These are phyloP conservation scores for Populus deltoides DNA, from an alignment of 345 rosid species.

Conservation along the genomic window DNA sequence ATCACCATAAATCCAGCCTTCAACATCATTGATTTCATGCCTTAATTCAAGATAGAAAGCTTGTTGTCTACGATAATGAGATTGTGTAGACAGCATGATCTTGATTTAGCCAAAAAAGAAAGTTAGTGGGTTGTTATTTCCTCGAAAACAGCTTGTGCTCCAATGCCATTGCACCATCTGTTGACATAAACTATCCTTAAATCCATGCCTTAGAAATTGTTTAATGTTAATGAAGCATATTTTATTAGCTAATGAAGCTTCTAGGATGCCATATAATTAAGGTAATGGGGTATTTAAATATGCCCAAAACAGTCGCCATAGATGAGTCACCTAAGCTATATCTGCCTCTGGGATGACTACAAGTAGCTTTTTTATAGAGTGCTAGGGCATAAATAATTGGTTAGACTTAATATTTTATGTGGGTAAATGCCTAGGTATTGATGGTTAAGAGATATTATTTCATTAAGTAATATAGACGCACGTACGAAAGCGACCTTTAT, in stretches of 20 bases:
- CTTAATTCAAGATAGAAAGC: neutral
- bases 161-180: conserved; percentile 35
- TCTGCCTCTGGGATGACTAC: conserved; percentile 30
- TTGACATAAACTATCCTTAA: conserved; percentile 24
- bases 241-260: conserved; percentile 37
- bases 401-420: conserved; percentile 14
- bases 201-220: conserved; percentile 28
- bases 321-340: conserved; percentile 35
- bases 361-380: conserved; percentile 33
- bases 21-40: neutral
- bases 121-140: conserved; percentile 42
- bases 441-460: conserved; percentile 17
- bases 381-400: conserved; percentile 39
- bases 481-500: neutral
- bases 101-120: conserved; percentile 8
- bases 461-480: neutral
- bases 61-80: neutral
- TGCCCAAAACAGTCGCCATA: conserved; percentile 4
- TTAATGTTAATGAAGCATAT: conserved; percentile 15
- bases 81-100: neutral
- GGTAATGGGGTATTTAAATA: conserved; percentile 38
- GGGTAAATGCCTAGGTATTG: conserved; percentile 28
- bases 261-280: conserved; percentile 40
- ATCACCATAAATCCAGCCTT: neutral
- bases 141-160: conserved; percentile 33